Percentiles rank a stretch among this genome's conserved stretches.
phyloP scores from a whole-genome alignment of 169 alveolate genomes.

The Ichthyophthirius multifiliis region DNA sequence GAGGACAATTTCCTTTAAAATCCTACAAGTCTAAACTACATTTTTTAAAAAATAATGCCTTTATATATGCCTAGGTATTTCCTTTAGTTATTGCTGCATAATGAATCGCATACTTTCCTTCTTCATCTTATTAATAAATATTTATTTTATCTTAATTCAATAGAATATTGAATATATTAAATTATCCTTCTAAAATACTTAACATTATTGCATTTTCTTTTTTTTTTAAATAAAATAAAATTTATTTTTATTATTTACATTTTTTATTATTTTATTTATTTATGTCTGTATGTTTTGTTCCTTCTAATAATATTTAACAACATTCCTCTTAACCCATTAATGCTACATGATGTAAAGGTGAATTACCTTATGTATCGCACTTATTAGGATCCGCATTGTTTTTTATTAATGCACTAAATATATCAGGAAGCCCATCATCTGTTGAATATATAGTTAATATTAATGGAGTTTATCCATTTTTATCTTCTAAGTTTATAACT shows the following conservation, averaged over 20 bases:
- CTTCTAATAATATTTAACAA: not conserved
- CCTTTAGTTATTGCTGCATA: conserved; percentile 21
- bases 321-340: conserved; percentile 11
- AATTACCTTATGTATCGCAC: not conserved
- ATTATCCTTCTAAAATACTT: conserved; percentile 4
- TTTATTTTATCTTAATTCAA: not conserved
- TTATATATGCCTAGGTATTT: conserved; percentile 9
- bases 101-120: conserved; percentile 1
- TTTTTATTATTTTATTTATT: not conserved
- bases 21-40: not conserved
- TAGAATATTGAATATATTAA: not conserved
- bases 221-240: not conserved
- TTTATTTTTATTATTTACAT: not conserved
- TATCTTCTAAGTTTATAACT: not conserved
- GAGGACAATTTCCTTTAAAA: not conserved
- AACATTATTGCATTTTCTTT: conserved; percentile 5
- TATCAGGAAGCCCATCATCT: conserved; percentile 21
- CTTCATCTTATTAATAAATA: not conserved
- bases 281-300: not conserved
- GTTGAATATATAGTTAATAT: not conserved
- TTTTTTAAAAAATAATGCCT: not conserved
- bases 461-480: not conserved
- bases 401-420: not conserved
- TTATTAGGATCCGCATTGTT: not conserved
- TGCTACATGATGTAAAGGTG: conserved; percentile 10